Percentiles rank a stretch among this genome's conserved stretches.
These are phyloP conservation scores for Nadsonia fulvescens DNA, from an alignment of 805 yeast species.

Conservation along the genomic window DNA sequence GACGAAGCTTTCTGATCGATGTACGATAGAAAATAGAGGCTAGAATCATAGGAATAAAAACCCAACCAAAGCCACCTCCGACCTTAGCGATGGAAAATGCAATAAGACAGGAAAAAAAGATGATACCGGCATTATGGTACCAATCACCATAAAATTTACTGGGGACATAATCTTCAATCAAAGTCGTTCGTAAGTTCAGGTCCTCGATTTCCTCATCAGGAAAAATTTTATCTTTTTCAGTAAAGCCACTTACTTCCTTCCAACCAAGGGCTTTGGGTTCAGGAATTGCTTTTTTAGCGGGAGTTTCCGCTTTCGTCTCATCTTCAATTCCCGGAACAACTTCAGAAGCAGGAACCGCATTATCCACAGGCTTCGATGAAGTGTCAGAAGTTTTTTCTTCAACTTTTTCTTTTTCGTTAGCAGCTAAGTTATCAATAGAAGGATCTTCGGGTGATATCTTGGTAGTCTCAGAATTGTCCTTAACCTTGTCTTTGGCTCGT, in stretches of 20 bases:
- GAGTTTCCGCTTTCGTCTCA: constrained; percentile 6
- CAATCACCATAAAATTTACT: constrained; percentile 79
- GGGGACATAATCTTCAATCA: constrained; percentile 61
- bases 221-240: constrained; percentile 43
- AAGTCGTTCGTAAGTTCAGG: constrained; percentile 47
- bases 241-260: constrained; percentile 88
- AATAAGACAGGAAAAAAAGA: constrained; percentile 46
- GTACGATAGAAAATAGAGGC: constrained; percentile 62
- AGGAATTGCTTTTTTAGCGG: constrained; percentile 15
- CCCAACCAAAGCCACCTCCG: constrained; percentile 61
- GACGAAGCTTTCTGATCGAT: constrained; percentile 64
- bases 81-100: constrained; percentile 72
- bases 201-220: constrained; percentile 51
- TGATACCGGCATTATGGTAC: constrained; percentile 75
- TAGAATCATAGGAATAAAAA: constrained; percentile 50
- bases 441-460: no score
- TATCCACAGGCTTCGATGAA: no score
- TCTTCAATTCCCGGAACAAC: background rate
- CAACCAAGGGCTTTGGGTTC: constrained; percentile 69
- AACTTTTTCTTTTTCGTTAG: constrained; percentile 4
- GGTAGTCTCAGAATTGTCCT: no score
- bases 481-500: no score
- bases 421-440: no score
- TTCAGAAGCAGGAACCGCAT: no score
- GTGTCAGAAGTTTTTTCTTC: constrained; percentile 6